A percentile compares a stretch with the other conserved stretches of the same genome.
phyloP scores from a whole-genome alignment of 768 basidiomycete genomes.

The Collybiopsis confluens region DNA sequence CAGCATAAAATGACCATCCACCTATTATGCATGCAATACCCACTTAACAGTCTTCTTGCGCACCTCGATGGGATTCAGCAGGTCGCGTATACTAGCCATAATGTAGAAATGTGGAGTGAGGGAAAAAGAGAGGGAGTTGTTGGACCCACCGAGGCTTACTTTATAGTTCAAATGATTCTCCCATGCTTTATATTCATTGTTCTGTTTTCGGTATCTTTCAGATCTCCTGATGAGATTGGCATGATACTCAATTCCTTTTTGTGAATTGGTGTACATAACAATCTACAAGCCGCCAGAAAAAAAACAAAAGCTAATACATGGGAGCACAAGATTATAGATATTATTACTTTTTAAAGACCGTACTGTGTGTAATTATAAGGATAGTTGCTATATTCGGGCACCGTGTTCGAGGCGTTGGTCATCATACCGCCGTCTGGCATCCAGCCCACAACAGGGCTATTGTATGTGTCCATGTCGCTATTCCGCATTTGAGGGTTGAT shows the following conservation, averaged over 20 bases:
- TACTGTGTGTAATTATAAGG: constrained; percentile 11
- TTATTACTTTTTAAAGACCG: constrained; percentile 6
- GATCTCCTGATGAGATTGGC: constrained; percentile 4
- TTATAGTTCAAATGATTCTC: constrained; percentile 3
- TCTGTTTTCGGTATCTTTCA: background rate
- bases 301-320: constrained; percentile 3
- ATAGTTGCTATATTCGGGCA: constrained; percentile 4
- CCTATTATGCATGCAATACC: constrained; percentile 14
- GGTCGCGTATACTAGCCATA: constrained; percentile 55
- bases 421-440: constrained; percentile 2
- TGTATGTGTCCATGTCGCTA: background rate
- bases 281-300: constrained; percentile 3
- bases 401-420: background rate
- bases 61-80: constrained; percentile 52
- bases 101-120: constrained; percentile 5
- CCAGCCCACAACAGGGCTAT: background rate
- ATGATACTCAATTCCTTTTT: background rate
- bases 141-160: constrained; percentile 16
- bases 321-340: background rate
- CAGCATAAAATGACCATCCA: background rate
- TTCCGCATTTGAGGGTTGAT: background rate
- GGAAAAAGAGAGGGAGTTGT: background rate
- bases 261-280: background rate
- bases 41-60: constrained; percentile 38
- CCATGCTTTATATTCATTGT: constrained; percentile 2